phyloP scores from a whole-genome alignment of 2,329 filamentous ascomycete genomes.

The Tolypocladium paradoxum region DNA sequence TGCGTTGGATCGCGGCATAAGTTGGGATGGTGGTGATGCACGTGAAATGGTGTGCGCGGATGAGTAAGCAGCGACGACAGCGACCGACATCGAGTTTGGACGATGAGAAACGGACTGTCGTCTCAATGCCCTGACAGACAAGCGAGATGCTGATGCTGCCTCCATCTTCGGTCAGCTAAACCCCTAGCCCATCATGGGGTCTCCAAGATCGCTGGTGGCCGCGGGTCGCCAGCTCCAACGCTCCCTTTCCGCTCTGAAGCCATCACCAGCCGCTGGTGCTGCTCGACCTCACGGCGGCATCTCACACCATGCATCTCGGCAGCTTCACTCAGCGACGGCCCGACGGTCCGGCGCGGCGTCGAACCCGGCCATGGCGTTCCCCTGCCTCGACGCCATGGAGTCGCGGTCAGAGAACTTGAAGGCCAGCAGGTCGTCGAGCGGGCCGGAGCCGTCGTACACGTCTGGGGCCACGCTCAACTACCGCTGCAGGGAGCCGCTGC shows the following conservation, averaged over 20 bases:
- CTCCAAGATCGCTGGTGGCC: constrained; percentile 3
- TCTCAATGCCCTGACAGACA: too few species aligned
- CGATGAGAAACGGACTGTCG: not conserved
- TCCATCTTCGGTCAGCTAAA: not conserved
- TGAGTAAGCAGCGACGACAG: constrained; percentile 5
- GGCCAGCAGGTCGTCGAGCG: constrained; percentile 51
- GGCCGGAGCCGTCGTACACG: constrained; percentile 91
- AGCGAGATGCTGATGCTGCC: not conserved
- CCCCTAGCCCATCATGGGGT: constrained; percentile 4
- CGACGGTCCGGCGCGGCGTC: constrained; percentile 14
- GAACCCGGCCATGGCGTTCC: constrained; percentile 81
- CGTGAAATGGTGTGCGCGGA: constrained; percentile 15
- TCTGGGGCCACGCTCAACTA: constrained; percentile 74
- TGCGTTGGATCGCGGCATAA: not conserved
- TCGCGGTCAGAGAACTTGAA: constrained; percentile 64
- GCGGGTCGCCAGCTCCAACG: constrained; percentile 4
- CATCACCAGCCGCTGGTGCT: not conserved
- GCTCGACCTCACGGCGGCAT: not conserved
- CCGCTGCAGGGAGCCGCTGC: constrained; percentile 60
- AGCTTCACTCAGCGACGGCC: not conserved
- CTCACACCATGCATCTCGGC: not conserved
- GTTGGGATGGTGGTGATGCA: constrained; percentile 1
- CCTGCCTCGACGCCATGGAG: constrained; percentile 79
- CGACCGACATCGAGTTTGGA: constrained; percentile 1
- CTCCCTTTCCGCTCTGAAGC: not conserved